Evolutionary conservation across 257 asterid species (phyloP), one percentile per base, ranked within the genome.

Genomic region (Ocimum tenuiflorum): DNA sequence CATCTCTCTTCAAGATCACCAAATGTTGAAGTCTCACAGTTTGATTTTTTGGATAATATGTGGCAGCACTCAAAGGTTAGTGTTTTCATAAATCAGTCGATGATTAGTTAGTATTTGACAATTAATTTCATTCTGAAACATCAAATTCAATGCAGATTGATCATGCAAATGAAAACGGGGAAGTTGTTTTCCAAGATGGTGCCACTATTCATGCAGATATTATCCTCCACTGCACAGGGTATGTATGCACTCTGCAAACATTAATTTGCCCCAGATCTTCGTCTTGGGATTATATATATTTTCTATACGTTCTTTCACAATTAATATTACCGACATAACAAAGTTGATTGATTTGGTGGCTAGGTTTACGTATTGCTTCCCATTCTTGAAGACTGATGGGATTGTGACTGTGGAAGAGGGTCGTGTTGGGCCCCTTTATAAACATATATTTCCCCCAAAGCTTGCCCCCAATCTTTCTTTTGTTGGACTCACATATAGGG

Each of bases 141-240:
- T 27, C 31, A 2, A 27, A n/a, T n/a, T n/a, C n/a, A n/a, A 7
- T 59, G 71, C 66, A 85, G 89, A 73, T 81, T 3, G 70, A 77
- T 52, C 50, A 48, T 53, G 88, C 80, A 29, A 24, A 69, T 56
- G 84, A 62, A 75, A 76, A 68, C 65, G 95, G 95, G 42, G 81
- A 68, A 35, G 77, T 88, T 36, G 60, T 54, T 49, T 88, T 88
- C 53, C 3, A 78, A 39, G 94, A 83, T 68, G 96, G 91, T 41
- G 73, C 70, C 0, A 69, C 68, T 15, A 39, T 88, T 56, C 52
- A 24, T 52, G 91, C 87, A 22, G 91, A 81, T 73, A 46, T 53
- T 18, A 81, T 88, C 65, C 74, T 88, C 69, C 85, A 85, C 11
- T 83, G 91, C 11, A 81, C 92, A 1, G 86, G 95, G 95, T 85